Conservation (phyloP, 2,329 filamentous ascomycete species). For the Nigrospora oryzae region DNA sequence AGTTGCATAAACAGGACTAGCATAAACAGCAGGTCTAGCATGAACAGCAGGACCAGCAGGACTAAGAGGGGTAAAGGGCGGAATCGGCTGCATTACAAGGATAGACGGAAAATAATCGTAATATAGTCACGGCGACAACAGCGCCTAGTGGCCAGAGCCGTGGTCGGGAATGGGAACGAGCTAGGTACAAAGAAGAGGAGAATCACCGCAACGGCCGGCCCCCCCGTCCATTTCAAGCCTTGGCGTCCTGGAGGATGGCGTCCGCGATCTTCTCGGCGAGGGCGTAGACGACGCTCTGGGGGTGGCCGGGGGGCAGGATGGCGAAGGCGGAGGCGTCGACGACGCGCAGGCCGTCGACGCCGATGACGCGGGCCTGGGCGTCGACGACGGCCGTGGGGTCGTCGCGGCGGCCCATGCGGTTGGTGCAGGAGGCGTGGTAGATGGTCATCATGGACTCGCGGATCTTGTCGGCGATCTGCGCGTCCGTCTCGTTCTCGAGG, state of each 20-base stretch:
- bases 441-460: slow-evolving; percentile 19
- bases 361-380: slow-evolving; percentile 5
- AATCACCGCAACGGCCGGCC: too few species aligned
- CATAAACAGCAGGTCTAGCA: too few species aligned
- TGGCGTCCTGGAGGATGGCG: neutral
- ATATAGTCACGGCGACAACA: too few species aligned
- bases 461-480: slow-evolving; percentile 27
- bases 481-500: slow-evolving; percentile 25
- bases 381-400: slow-evolving; percentile 10
- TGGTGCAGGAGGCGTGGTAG: slow-evolving; percentile 11
- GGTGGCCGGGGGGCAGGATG: slow-evolving; percentile 5
- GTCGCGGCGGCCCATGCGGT: slow-evolving; percentile 6
- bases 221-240: too few species aligned
- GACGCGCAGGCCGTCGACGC: slow-evolving; percentile 7
- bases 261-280: slow-evolving; percentile 5
- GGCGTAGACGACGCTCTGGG: slow-evolving; percentile 4
- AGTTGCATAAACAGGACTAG: too few species aligned
- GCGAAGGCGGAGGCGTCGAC: slow-evolving; percentile 8
- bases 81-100: too few species aligned
- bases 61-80: too few species aligned
- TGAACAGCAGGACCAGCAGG: too few species aligned
- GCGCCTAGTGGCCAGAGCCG: too few species aligned
- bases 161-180: too few species aligned
- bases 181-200: too few species aligned
- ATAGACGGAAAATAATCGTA: too few species aligned